A percentile compares a stretch with the other conserved stretches of the same genome.
phyloP scores from a whole-genome alignment of 495 filamentous ascomycete species.

The Neurospora sp. region DNA sequence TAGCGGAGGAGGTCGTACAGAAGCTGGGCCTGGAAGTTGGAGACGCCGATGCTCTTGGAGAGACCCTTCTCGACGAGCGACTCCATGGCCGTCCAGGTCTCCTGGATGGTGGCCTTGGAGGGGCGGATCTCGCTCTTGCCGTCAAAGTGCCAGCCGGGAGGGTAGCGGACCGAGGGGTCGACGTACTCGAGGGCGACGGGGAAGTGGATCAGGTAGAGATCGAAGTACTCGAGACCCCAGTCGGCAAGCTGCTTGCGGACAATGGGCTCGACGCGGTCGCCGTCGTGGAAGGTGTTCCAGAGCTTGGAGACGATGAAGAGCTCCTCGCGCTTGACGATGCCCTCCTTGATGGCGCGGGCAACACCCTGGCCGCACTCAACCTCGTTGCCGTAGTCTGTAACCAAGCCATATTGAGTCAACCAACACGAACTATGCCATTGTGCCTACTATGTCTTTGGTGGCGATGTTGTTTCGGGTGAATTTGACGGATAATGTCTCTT shows the following conservation, averaged over 20 bases:
- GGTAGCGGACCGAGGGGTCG: constrained; percentile 66
- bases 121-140: constrained; percentile 44
- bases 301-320: constrained; percentile 91
- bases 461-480: background rate
- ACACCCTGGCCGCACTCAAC: constrained; percentile 74
- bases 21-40: constrained; percentile 78
- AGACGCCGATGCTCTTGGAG: constrained; percentile 70
- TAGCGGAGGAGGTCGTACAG: constrained; percentile 81
- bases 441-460: background rate
- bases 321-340: constrained; percentile 74
- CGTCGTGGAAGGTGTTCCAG: constrained; percentile 83
- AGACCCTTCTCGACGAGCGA: constrained; percentile 57
- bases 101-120: constrained; percentile 63
- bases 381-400: constrained; percentile 80
- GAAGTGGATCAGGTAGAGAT: constrained; percentile 77
- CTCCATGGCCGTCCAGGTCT: constrained; percentile 90
- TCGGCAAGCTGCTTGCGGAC: constrained; percentile 61
- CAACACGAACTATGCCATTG: background rate
- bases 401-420: constrained; percentile 11
- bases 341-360: constrained; percentile 77
- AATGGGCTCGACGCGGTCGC: constrained; percentile 62
- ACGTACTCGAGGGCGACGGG: constrained; percentile 72
- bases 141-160: constrained; percentile 64
- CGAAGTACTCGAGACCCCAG: constrained; percentile 81
- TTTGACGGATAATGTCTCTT: background rate